These are phyloP conservation scores for Exobasidium cylindrosporum DNA, from an alignment of 1,284 basidiomycete genomes.

Conservation along the genomic window DNA sequence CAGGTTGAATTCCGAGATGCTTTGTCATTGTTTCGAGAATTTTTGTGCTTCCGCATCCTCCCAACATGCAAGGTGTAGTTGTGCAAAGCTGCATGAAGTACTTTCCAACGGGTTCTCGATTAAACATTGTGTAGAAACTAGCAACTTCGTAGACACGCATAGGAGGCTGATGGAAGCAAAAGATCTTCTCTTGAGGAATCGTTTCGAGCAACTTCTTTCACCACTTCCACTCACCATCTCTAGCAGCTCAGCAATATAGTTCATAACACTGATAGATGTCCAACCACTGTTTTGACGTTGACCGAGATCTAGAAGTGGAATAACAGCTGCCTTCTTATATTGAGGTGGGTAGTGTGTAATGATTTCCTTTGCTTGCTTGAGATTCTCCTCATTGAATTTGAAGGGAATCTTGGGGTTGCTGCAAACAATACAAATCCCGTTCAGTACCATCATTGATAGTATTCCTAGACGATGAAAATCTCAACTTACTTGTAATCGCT, in stretches of 20 bases:
- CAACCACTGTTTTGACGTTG: constrained; percentile 98
- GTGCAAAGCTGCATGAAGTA: constrained; percentile 98
- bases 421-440: background rate
- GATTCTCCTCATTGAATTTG: constrained; percentile 75
- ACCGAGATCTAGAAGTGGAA: constrained; percentile 91
- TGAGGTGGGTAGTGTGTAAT: constrained; percentile 90
- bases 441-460: no score
- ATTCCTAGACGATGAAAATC: no score
- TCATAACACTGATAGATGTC: constrained; percentile 99
- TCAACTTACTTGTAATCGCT: constrained; percentile 84
- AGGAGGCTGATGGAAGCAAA: constrained; percentile 61
- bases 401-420: constrained; percentile 70
- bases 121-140: constrained; percentile 96
- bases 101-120: constrained; percentile 82
- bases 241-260: constrained; percentile 81
- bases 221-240: constrained; percentile 64
- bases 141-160: constrained; percentile 99
- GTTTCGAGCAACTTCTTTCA: background rate
- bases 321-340: constrained; percentile 92
- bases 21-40: constrained; percentile 81
- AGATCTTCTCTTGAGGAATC: background rate
- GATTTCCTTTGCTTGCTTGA: constrained; percentile 81
- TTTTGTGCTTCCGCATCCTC: constrained; percentile 76
- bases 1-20: constrained; percentile 79
- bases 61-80: constrained; percentile 96